Evolutionary conservation across 2,329 filamentous ascomycete species (phyloP), one percentile per base, ranked within the genome.

Genomic region (Phialophora expanda): DNA sequence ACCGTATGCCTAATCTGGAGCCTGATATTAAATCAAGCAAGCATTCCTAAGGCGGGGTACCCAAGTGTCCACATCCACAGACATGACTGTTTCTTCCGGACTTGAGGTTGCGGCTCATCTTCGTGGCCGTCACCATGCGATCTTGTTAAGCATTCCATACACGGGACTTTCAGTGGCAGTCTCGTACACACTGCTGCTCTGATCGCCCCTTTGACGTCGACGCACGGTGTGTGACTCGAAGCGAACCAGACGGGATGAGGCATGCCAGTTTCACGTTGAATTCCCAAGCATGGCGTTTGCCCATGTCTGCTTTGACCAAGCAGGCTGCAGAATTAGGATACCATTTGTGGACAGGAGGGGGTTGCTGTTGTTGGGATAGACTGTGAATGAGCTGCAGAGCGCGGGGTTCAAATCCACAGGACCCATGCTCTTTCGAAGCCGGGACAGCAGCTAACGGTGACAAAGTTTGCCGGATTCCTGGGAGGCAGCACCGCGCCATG

Each of bases 281-380:
- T 28, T 26, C 48, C 9, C 48, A 34, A n/a, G 44, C 26, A 50
- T 50, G 56, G 53, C 22, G 1, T 51, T n/a, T 51, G 11, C 48
- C 20, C 20, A 28, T 51, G 41, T 34, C 8, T n/a, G 22, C 22
- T 59, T 28, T 50, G n/a, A 50, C 48, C 41, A 20, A 59, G 41
- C 56, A 50, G 17, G n/a, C 41, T 12, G 56, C 56, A 46, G 28
- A 24, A 22, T 38, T 50, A 44, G 24, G 56, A 44, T 44, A 32
- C 30, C 56, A n/a, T 32, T 32, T 48, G 44, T 28, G 28, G 41
- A 30, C 41, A 30, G 34, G 30, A 22, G 34, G 38, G 48, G 51
- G 34, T 61, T 54, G 58, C 58, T 61, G 58, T 30, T 54, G 58
- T 61, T 61, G 58, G 58, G 48, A 32, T 61, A 61, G 58, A 54